Evolutionary conservation across 805 yeast genomes (phyloP), one percentile per base, ranked within the genome.

Genomic region (Isabelozyma pseudorhagii): DNA sequence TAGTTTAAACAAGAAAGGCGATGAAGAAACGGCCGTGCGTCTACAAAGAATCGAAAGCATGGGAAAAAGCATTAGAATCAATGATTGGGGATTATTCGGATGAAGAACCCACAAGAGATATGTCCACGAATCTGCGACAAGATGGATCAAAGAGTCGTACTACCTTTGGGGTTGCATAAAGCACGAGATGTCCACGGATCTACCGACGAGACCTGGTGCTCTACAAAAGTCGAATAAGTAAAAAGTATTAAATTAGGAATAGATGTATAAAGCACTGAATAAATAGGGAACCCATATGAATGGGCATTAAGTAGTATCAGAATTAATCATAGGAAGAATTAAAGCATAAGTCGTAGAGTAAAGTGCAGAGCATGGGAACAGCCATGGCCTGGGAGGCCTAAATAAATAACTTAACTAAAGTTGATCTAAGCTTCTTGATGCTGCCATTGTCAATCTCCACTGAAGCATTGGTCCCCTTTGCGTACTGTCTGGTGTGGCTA

Each of bases 1-100:
- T 11, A 76, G 87, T 3, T 74, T 79, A 58, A 85, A 85, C 54
- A 73, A 29, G 34, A 29, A 29, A 29, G 10, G 10, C 34, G 10
- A 29, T 29, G 34, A 29, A 29, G 34, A 29, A 29, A 29, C 34
- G 10, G 10, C 34, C 10, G 34, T 29, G 8, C 34, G 34, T 8
- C 10, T 29, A 10, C 34, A 17, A 28, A 29, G 18, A n/a, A 13
- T 29, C 17, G 13, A 38, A 18, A 29, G 25, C 36, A 40, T 42
- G 8, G 34, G 44, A 5, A 17, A 29, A 17, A 21, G 28, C 15
- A 25, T 46, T 17, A 11, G 40, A 15, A 44, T 27, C 27, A n/a
- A 14, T 9, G 25, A 39, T 15, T 34, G 38, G 17, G 38, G 34
- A 11, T 8, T 40, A 3, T 25, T 15, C 17, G 17, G 17, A 15